Evolutionary conservation across 768 basidiomycete species (phyloP).

Genomic region (Phallus indusiatus): DNA sequence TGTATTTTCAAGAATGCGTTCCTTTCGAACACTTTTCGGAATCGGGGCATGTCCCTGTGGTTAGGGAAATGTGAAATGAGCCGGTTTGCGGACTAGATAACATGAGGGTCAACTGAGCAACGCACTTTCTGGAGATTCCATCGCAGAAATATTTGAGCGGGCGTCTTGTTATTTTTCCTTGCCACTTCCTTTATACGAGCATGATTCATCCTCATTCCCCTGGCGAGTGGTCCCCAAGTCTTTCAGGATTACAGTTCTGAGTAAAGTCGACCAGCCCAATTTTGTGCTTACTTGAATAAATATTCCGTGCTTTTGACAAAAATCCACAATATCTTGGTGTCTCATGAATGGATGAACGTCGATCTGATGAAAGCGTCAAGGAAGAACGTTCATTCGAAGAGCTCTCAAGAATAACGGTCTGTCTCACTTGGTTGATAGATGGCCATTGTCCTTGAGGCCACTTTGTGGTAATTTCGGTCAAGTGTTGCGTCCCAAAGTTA

Average conservation of each 20-base stretch:
- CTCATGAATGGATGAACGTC: slow-evolving; percentile 66
- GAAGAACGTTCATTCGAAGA: not conserved
- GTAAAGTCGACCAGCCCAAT: not conserved
- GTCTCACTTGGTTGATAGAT: slow-evolving; percentile 48
- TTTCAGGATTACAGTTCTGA: slow-evolving; percentile 17
- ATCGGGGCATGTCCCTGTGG: slow-evolving; percentile 31
- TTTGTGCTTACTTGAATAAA: slow-evolving; percentile 43
- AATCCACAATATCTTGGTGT: slow-evolving; percentile 48
- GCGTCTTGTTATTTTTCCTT: slow-evolving; percentile 44
- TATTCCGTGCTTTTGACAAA: slow-evolving; percentile 48
- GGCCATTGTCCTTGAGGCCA: slow-evolving; percentile 36
- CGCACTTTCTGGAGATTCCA: slow-evolving; percentile 70
- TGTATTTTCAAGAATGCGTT: slow-evolving; percentile 31
- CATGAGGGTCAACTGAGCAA: not conserved
- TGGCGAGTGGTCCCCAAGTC: slow-evolving; percentile 69
- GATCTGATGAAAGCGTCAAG: slow-evolving; percentile 23
- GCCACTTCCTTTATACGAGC: slow-evolving; percentile 38
- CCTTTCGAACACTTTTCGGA: slow-evolving; percentile 33
- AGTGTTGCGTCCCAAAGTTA: slow-evolving; percentile 49
- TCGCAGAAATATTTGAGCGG: slow-evolving; percentile 57
- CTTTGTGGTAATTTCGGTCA: slow-evolving; percentile 41
- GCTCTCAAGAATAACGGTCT: slow-evolving; percentile 2
- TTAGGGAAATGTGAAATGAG: slow-evolving; percentile 22
- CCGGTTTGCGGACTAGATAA: not conserved
- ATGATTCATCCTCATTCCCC: slow-evolving; percentile 56